Evolutionary conservation across 192 early-diverging fungal genomes (phyloP), one percentile per base, ranked within the genome.

Genomic region (Umbelopsis vinacea): DNA sequence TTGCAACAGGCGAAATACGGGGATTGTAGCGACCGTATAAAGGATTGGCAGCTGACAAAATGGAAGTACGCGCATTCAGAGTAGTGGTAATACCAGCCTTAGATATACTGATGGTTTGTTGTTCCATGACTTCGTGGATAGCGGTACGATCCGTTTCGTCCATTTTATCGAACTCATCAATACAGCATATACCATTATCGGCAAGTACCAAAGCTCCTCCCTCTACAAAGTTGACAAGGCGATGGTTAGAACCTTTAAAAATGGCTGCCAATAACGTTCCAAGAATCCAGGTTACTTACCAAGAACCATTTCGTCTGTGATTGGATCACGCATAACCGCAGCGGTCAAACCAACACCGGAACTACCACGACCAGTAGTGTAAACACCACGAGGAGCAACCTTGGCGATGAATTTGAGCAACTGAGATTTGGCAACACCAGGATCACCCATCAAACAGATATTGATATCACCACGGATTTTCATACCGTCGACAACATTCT

Each of bases 81-180:
- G 96, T 97, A 6, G 96, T 98, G 33, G 94, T 97, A 81, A 99
- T 99, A 70, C 97, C 97, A 29, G 97, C 97, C 84, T 99, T 99
- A 78, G 90, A 89, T 63, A 99, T 97, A 71, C 91, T 93, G 76
- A 99, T 97, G 3, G 96, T 99, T 84, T 99, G 97, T 76, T 99
- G 97, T 89, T 99, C 97, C 97, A 99, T 99, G 12, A 98, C 97
- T 83, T 99, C 97, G 78, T 98, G 97, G 78, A 99, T 97, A 26
- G 96, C 96, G 9, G 96, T 96, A 69, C 96, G 88, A 83, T 98
- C 96, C 10, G 83, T 83, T 71, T 99, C 97, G 71, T 97, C 94
- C 96, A 99, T 99, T 80, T 99, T 99, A 82, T 99, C 97, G 77
- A 99, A 99, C 84, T 99, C 97, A 83, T 99, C 97, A 78, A 99